phyloP scores from a whole-genome alignment of 108 stramenopile genomes.

The Cyclostephanos tholiformis region DNA sequence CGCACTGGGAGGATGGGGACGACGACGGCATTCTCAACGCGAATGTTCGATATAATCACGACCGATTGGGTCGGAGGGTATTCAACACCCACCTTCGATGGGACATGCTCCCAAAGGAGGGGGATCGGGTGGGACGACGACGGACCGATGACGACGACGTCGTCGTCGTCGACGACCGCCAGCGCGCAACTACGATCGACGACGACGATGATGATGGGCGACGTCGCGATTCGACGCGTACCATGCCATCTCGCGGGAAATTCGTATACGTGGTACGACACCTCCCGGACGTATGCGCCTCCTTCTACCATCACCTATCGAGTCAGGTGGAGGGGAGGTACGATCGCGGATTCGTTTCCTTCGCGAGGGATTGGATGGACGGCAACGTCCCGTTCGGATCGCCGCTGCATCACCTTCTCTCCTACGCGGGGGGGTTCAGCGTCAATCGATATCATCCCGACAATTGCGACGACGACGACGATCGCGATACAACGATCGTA shows the following conservation, averaged over 20 bases:
- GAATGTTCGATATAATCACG: conserved; percentile 30
- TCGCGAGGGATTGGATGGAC: conserved; percentile 55
- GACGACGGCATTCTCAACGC: conserved; percentile 9
- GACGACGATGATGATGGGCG: neutral
- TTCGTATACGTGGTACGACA: conserved; percentile 69
- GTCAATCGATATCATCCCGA: conserved; percentile 36
- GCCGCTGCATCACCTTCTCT: conserved; percentile 58
- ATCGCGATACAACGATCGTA: neutral
- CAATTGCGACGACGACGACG: neutral
- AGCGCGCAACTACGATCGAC: neutral
- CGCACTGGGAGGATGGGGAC: conserved; percentile 50
- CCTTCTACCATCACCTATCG: conserved; percentile 76
- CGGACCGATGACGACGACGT: neutral
- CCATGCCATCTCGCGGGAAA: conserved; percentile 43
- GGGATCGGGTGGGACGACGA: conserved; percentile 5
- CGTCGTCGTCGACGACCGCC: neutral
- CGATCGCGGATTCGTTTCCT: conserved; percentile 33
- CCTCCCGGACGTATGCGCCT: conserved; percentile 55
- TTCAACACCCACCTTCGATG: conserved; percentile 78
- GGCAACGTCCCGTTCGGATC: conserved; percentile 60
- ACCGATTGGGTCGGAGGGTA: conserved; percentile 41
- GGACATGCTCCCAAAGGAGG: conserved; percentile 63
- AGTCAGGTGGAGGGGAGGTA: conserved; percentile 65
- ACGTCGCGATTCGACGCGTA: neutral
- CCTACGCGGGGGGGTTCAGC: conserved; percentile 41